phyloP scores from a whole-genome alignment of 2,329 filamentous ascomycete genomes.

The Cercospora sp. region DNA sequence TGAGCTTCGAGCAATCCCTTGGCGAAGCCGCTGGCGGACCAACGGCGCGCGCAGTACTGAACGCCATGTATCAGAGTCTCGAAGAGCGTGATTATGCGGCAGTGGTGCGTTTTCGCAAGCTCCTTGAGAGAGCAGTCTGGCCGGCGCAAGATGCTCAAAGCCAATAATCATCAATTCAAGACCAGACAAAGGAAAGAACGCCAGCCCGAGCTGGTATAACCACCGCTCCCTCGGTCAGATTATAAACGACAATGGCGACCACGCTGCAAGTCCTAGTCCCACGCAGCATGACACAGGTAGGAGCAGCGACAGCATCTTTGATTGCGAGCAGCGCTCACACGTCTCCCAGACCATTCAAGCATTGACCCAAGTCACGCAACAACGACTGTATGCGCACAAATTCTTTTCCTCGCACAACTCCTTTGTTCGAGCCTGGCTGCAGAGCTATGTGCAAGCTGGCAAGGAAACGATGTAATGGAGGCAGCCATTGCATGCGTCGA shows the following conservation, averaged over 20 bases:
- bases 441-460: not conserved
- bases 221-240: no score
- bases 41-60: not conserved
- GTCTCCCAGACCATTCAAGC: no score
- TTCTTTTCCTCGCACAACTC: not conserved
- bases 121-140: not conserved
- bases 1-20: not conserved
- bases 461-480: not conserved
- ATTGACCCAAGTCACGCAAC: not conserved
- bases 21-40: not conserved
- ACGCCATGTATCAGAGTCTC: not conserved
- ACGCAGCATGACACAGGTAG: no score
- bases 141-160: no score
- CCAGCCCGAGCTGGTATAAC: no score
- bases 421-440: not conserved
- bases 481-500: not conserved
- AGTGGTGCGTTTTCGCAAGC: not conserved
- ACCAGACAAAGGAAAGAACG: no score
- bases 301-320: no score
- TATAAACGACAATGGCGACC: no score
- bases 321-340: no score
- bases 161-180: no score
- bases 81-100: not conserved
- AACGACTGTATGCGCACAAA: not conserved
- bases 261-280: no score